Evolutionary conservation across 2,329 filamentous ascomycete genomes (phyloP), one percentile per base, ranked within the genome.

Genomic region (Venturia pyrina): DNA sequence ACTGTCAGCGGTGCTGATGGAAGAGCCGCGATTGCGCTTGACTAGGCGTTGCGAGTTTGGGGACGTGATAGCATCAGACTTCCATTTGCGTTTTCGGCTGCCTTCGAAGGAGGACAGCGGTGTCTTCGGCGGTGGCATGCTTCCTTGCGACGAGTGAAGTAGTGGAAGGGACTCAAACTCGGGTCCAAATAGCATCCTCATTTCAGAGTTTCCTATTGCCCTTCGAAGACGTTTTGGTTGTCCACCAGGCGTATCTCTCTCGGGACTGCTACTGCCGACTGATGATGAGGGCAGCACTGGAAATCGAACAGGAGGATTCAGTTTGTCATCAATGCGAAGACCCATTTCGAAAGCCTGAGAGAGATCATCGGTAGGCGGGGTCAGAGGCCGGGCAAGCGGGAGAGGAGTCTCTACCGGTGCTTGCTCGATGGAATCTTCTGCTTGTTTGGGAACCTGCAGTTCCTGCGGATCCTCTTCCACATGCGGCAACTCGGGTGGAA

Each of bases 1-100:
- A 70, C 70, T 21, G 11, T 11, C 17, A 66, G 67, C 53, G 15
- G 5, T 59, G 28, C 53, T 59, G 17, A 10, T 37, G 13, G 53
- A 19, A 34, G 53, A 59, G 17, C 28, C 53, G 13, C 32, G 28
- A 24, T 65, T 64, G 17, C 62, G 64, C 21, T 62, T 60, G 34
- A 37, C 19, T 43, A 65, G 66, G 21, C 17, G 64, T 5, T 48
- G 62, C 13, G 28, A 11, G 5, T 44, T 19, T 28, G 34, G 44
- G n/a, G 63, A 63, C 41, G 21, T 56, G 8, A 50, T 40, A 32
- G 66, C 62, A n/a, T 67, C 41, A 60, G 37, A 65, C 43, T 50
- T 48, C 46, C 43, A 40, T n/a, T 46, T 46, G 15, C 64, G 41
- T n/a, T 62, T 66, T 40, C n/a, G 57, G 3, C 57, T 62, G 19